Percentiles rank a stretch among this genome's conserved stretches.
These are phyloP conservation scores for Calonectria pteridis DNA, from an alignment of 2,329 filamentous ascomycete species.

Conservation along the genomic window DNA sequence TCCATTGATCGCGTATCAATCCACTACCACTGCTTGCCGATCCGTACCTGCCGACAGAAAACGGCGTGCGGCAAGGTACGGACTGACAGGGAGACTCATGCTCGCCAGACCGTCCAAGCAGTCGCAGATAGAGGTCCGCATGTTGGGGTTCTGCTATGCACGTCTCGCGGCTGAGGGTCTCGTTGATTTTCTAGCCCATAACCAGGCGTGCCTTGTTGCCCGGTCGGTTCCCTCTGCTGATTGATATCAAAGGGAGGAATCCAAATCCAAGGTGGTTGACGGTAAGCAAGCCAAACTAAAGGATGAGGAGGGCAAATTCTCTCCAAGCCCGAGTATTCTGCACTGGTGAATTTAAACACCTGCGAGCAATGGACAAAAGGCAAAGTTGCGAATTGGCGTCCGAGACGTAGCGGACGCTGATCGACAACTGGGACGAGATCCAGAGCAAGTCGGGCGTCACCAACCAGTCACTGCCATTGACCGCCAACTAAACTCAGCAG, in stretches of 20 bases:
- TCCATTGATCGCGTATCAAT: neutral
- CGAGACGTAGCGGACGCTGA: neutral
- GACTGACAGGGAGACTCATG: neutral
- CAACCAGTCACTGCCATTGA: neutral
- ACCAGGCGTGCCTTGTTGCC: neutral
- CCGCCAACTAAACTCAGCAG: neutral
- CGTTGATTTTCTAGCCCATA: too few relatives aligned
- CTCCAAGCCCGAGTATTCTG: neutral
- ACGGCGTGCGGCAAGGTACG: neutral
- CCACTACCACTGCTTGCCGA: constrained; percentile 5
- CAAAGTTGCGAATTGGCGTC: neutral
- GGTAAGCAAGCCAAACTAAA: neutral
- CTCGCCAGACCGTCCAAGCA: neutral
- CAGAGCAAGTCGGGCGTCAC: neutral
- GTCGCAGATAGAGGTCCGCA: neutral
- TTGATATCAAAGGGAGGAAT: too few relatives aligned
- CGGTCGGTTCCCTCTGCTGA: too few relatives aligned
- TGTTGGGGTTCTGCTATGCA: neutral
- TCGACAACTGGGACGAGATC: neutral
- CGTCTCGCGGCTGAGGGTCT: neutral
- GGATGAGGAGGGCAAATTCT: neutral
- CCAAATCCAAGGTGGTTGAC: neutral
- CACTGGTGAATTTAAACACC: neutral
- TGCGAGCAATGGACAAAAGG: neutral
- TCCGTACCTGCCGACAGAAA: constrained; percentile 7